Evolutionary conservation across 805 yeast genomes (phyloP).

Genomic region (Kuraishia molischiana): DNA sequence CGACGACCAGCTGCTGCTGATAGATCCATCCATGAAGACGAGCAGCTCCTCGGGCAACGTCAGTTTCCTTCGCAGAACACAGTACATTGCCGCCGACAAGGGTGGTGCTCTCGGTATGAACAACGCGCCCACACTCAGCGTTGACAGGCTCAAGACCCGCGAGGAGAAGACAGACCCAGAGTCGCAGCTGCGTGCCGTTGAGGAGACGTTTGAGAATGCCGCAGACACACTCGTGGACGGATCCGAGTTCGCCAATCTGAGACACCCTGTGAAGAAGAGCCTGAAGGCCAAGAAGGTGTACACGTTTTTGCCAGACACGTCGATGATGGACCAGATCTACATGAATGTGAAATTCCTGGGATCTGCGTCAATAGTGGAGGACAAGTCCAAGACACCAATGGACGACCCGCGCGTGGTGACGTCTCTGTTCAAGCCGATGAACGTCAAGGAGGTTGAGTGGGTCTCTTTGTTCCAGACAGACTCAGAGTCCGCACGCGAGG

Average conservation of each 20-base stretch:
- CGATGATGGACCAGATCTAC: slow-evolving; percentile 77
- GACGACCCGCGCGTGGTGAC: slow-evolving; percentile 32
- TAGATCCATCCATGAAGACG: slow-evolving; percentile 59
- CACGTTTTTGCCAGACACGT: slow-evolving; percentile 83
- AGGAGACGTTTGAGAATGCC: slow-evolving; percentile 63
- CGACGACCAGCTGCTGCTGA: slow-evolving; percentile 63
- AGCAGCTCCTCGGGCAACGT: slow-evolving; percentile 24
- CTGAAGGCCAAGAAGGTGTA: slow-evolving; percentile 69
- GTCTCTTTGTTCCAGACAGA: slow-evolving; percentile 56
- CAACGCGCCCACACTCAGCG: not conserved
- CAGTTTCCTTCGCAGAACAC: slow-evolving; percentile 85
- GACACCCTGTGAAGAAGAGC: slow-evolving; percentile 72
- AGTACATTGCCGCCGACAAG: slow-evolving; percentile 69
- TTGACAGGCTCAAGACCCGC: slow-evolving; percentile 19
- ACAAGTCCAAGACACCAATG: slow-evolving; percentile 20
- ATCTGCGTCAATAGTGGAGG: slow-evolving; percentile 36
- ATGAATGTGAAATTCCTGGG: slow-evolving; percentile 54
- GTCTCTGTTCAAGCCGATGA: slow-evolving; percentile 65
- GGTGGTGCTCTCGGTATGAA: slow-evolving; percentile 12
- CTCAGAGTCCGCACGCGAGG: slow-evolving; percentile 26
- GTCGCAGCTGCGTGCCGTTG: slow-evolving; percentile 59
- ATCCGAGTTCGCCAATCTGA: slow-evolving; percentile 31
- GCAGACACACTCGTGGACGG: slow-evolving; percentile 30
- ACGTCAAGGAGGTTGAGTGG: slow-evolving; percentile 67
- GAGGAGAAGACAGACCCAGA: slow-evolving; percentile 42